Evolutionary conservation across 495 filamentous ascomycete species (phyloP), one percentile per base, ranked within the genome.

Genomic region (Lophiostoma macrostomum): DNA sequence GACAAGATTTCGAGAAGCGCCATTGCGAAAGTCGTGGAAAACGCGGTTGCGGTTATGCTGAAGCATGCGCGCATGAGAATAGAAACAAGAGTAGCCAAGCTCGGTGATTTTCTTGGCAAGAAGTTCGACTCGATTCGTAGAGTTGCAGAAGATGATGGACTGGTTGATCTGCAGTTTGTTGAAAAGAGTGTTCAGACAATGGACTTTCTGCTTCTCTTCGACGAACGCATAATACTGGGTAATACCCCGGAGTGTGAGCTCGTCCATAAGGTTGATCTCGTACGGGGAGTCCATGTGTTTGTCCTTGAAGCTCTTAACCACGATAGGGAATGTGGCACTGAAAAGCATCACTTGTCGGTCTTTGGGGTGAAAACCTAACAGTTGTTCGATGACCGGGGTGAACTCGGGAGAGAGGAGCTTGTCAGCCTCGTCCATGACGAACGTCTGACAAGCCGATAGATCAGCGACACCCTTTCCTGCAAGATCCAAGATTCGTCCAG

Each of bases 141-240:
- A 97, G 69, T 99, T 99, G 77, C 93, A 99, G 75, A 99, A 99
- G 64, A 99, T 99, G 74, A 99, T 99, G 41, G 94, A 97, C 75
- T 99, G 93, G 70, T 99, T 99, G 73, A 99, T 99, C 71, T 97
- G 93, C 11, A 99, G 82, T 73, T 96, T 96, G 45, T 88, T 94
- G 77, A 99, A 99, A 32, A 99, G 83, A 1, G 93, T 99, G 73
- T 99, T 99, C 31, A 99, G 75, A 69, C 93, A 99, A 73, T 97
- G 94, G 7, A 99, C 94, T 72, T 99, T 99, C 69, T 96, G 90
- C 73, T 95, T 96, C 73, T 99, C 93, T 69, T 97, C 93, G 41
- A 99, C 93, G 58, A 96, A 99, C 14, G 93, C 93, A 65, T 99
- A 99, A 71, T 96, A 99, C 63, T 99, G 93, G 0, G 93, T 99